Percentiles rank a stretch among this genome's conserved stretches.
phyloP scores from a whole-genome alignment of 23 red algal species.

The Gracilariopsis chorda region DNA sequence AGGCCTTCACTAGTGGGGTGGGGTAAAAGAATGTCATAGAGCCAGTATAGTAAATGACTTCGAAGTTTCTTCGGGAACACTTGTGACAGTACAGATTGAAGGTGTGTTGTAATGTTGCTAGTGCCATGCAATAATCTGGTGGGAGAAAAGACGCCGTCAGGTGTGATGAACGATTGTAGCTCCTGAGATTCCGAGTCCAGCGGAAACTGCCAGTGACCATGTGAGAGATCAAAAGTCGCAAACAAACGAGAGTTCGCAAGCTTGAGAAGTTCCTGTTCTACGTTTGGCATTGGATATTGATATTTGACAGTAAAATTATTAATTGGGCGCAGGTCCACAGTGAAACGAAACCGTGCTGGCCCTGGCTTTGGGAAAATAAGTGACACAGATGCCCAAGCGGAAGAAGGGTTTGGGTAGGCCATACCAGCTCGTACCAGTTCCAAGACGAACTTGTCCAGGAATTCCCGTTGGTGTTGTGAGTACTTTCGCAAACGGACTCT shows the following conservation, averaged over 20 bases:
- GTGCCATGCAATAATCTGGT: slow-evolving; percentile 2
- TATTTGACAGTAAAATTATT: neutral
- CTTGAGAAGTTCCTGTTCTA: neutral
- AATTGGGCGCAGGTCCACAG: neutral
- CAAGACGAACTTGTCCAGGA: neutral
- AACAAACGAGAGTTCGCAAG: neutral
- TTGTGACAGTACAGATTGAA: neutral
- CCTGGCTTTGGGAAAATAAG: neutral
- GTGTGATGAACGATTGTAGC: slow-evolving; percentile 12
- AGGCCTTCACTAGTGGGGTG: neutral
- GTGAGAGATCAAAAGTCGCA: neutral
- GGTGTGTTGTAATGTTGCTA: neutral
- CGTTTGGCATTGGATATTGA: slow-evolving; percentile 6
- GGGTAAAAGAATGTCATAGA: neutral
- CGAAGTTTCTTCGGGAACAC: neutral
- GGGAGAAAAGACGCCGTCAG: neutral
- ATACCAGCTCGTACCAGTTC: neutral
- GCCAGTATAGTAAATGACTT: neutral
- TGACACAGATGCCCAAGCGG: neutral
- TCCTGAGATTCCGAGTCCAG: neutral
- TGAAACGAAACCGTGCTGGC: neutral
- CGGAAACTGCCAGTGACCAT: slow-evolving; percentile 17
- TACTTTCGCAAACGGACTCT: neutral
- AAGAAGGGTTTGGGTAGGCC: neutral
- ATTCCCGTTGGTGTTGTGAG: neutral